phyloP scores from a whole-genome alignment of 495 filamentous ascomycete species.

The Pseudomonodictys pantanalensis region DNA sequence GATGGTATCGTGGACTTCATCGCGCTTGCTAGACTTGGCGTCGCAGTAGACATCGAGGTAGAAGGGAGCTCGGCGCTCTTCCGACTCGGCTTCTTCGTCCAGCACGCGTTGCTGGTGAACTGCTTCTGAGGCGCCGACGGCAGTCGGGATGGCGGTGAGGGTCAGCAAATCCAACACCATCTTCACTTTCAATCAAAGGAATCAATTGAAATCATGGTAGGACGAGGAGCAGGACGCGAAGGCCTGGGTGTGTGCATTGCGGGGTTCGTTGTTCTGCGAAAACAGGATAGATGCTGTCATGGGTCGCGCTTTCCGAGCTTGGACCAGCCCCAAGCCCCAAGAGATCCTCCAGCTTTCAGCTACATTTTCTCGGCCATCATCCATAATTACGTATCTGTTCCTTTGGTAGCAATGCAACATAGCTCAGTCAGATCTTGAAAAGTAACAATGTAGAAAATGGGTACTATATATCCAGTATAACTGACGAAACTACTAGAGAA shows the following conservation, averaged over 20 bases:
- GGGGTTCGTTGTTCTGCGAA: not conserved
- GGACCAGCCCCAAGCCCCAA: too few species aligned
- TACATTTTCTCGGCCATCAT: too few species aligned
- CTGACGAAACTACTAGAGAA: too few species aligned
- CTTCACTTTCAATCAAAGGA: not conserved
- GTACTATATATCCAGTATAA: too few species aligned
- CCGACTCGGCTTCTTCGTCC: slow-evolving; percentile 37
- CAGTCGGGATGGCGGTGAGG: slow-evolving; percentile 54
- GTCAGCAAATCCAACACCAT: slow-evolving; percentile 30
- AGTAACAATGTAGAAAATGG: too few species aligned
- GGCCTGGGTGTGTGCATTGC: not conserved
- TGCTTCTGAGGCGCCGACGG: slow-evolving; percentile 58
- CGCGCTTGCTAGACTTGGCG: slow-evolving; percentile 37
- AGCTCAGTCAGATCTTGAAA: too few species aligned
- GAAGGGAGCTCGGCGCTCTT: slow-evolving; percentile 39
- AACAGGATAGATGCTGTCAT: not conserved
- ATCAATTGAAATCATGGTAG: not conserved
- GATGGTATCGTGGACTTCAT: slow-evolving; percentile 50
- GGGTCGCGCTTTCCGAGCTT: too few species aligned
- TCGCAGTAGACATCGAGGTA: slow-evolving; percentile 41
- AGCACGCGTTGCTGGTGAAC: slow-evolving; percentile 43
- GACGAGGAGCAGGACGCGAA: not conserved
- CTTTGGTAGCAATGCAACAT: too few species aligned
- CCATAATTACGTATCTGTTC: too few species aligned
- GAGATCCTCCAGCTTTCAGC: too few species aligned